Conservation (phyloP, 2,329 filamentous ascomycete species). For the Alternaria rosae region DNA sequence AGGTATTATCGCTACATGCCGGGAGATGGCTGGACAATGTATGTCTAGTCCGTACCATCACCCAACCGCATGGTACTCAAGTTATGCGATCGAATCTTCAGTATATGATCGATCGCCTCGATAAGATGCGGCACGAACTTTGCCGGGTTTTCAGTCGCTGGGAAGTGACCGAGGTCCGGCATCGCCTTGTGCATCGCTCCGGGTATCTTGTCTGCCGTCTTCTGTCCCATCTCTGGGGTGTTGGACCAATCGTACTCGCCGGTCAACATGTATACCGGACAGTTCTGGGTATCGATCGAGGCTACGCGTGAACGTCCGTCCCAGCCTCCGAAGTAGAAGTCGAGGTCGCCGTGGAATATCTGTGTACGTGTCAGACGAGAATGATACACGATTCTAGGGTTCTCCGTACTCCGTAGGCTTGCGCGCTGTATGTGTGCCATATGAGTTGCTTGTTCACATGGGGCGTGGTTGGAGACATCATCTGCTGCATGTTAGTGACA, state of each 20-base stretch:
- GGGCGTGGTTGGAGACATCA: slow-evolving; percentile 58
- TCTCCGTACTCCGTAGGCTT: slow-evolving; percentile 55
- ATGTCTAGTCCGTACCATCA: slow-evolving; percentile 28
- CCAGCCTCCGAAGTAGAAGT: slow-evolving; percentile 61
- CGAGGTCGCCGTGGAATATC: slow-evolving; percentile 61
- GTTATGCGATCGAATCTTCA: slow-evolving; percentile 39
- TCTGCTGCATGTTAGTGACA: slow-evolving; percentile 31
- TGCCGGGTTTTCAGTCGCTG: slow-evolving; percentile 55
- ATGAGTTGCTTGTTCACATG: slow-evolving; percentile 57
- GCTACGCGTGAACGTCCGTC: slow-evolving; percentile 56
- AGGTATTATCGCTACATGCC: background rate
- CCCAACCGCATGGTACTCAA: slow-evolving; percentile 44
- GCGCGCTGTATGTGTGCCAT: slow-evolving; percentile 59
- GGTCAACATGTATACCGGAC: slow-evolving; percentile 61
- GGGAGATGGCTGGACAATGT: background rate
- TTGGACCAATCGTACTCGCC: slow-evolving; percentile 61
- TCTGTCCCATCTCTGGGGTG: slow-evolving; percentile 56
- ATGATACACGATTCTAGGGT: background rate
- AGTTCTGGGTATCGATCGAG: slow-evolving; percentile 57
- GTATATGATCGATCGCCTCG: slow-evolving; percentile 51
- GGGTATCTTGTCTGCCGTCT: slow-evolving; percentile 57
- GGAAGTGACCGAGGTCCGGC: slow-evolving; percentile 58
- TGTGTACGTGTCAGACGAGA: background rate
- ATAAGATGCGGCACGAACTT: slow-evolving; percentile 51
- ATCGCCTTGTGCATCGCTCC: slow-evolving; percentile 56